Conservation (phyloP, 139 green algal genomes). For the Coccomyxa sp. region DNA sequence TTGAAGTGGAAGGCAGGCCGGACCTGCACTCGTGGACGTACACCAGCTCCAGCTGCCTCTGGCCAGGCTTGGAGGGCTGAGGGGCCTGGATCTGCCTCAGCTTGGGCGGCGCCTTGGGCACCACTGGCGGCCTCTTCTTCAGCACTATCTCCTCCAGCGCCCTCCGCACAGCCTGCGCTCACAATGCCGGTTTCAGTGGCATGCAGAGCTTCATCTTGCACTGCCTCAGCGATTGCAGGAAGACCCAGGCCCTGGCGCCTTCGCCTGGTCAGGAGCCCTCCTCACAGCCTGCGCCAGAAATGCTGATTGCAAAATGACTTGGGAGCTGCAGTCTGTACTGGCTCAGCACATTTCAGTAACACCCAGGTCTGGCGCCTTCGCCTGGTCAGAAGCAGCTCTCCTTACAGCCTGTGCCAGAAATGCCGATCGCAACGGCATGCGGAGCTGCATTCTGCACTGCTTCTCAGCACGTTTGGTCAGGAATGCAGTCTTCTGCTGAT, state of each 20-base stretch:
- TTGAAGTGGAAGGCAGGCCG: too few species aligned
- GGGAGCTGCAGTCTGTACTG: neutral
- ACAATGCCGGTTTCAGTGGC: neutral
- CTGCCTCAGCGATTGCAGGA: neutral
- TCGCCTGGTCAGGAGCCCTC: neutral
- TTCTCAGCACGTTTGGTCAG: neutral
- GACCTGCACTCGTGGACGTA: conserved; percentile 29
- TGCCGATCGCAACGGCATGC: neutral
- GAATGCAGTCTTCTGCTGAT: neutral
- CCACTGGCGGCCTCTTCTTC: neutral
- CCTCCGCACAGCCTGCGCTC: neutral
- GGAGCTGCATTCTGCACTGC: neutral
- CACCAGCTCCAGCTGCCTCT: conserved; percentile 16
- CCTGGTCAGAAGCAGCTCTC: neutral
- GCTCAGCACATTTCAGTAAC: neutral
- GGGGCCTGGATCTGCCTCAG: neutral
- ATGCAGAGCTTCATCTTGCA: neutral
- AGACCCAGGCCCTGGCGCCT: neutral
- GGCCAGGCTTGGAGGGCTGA: neutral
- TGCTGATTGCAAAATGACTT: neutral
- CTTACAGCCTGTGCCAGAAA: neutral
- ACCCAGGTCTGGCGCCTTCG: neutral
- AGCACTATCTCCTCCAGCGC: neutral
- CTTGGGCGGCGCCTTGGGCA: neutral
- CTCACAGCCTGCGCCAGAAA: neutral